Base-by-base conservation (phyloP, 140 eudicot species). In the Erigeron philadelphicus region DNA sequence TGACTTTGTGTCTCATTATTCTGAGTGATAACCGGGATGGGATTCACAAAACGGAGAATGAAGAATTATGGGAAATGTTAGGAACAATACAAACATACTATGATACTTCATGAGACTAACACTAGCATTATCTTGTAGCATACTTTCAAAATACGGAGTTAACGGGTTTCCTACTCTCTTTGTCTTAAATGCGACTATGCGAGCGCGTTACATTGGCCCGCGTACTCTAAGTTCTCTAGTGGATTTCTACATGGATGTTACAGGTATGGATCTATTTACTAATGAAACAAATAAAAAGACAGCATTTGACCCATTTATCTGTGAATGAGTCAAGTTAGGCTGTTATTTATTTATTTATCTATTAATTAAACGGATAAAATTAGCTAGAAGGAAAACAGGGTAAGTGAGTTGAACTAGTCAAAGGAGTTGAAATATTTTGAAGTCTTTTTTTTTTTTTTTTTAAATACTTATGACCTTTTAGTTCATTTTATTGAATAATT, bases 161-260 rank as follows among this genome's bases (percentile, higher is more conserved):
- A 84, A 81, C 35, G 93, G 96, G 21, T 88, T 88, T 72, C 96
- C 96, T 43, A 81, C 89, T 52, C 74, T 88, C 45, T 79, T 85
- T 75, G 81, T 88, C 25, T 55, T 83, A 68, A 88, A 88, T 70
- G 81, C 96, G 1, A 88, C 96, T 43, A 79, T 85, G 83, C 96
- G 89, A 67, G 83, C 69, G 63, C 84, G 87, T n/a, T 88, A 85
- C 73, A 87, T 78, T 71, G 96, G 96, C 56, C 75, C 93, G 17
- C 84, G 96, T n/a, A 83, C 75, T 68, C 55, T 83, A 23, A 79
- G 60, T 77, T 88, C 96, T 65, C 84, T 88, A 21, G 71, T 75
- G 43, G 42, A 79, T 11, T 88, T 88, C 64, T 88, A 85, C 71
- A 81, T 76, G 23, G 84, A 79, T 31, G 78, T 83, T 63, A 85